These are phyloP conservation scores for Barnettozyma californica DNA, from an alignment of 805 yeast genomes.

Conservation along the genomic window DNA sequence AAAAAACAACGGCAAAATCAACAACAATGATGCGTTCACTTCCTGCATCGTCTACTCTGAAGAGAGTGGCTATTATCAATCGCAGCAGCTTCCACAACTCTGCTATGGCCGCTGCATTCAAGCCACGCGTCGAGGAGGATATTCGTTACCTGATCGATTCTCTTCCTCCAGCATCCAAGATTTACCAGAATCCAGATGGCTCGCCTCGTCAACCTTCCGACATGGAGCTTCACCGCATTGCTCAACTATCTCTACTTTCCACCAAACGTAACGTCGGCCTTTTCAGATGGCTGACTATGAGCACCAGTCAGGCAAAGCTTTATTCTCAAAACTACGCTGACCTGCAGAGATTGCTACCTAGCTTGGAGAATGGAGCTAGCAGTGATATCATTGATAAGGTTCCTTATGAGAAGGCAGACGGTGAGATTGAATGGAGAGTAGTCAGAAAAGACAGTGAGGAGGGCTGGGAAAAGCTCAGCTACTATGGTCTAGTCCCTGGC, in stretches of 20 bases:
- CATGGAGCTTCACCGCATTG: slow-evolving; percentile 64
- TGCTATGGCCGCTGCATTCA: slow-evolving; percentile 23
- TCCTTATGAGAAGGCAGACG: slow-evolving; percentile 76
- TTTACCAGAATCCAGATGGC: slow-evolving; percentile 74
- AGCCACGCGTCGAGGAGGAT: slow-evolving; percentile 50
- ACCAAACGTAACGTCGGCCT: slow-evolving; percentile 49
- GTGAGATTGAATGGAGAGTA: slow-evolving; percentile 73
- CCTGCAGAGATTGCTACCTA: slow-evolving; percentile 47
- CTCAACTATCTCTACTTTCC: slow-evolving; percentile 60
- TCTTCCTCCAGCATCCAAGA: slow-evolving; percentile 58
- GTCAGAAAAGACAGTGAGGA: slow-evolving; percentile 72
- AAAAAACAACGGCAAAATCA: too few relatives aligned
- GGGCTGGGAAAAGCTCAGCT: slow-evolving; percentile 80
- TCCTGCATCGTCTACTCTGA: not conserved
- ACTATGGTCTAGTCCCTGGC: slow-evolving; percentile 68
- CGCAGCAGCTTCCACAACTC: slow-evolving; percentile 9
- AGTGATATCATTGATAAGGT: slow-evolving; percentile 76
- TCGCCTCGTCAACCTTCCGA: slow-evolving; percentile 66
- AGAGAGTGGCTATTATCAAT: not conserved
- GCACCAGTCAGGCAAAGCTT: slow-evolving; percentile 47
- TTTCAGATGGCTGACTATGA: slow-evolving; percentile 41
- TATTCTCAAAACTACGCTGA: slow-evolving; percentile 58
- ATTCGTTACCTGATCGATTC: slow-evolving; percentile 57
- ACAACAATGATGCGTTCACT: not conserved
- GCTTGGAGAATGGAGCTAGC: slow-evolving; percentile 39